These are phyloP conservation scores for Aspergillus tanneri DNA, from an alignment of 2,329 filamentous ascomycete genomes.

Conservation along the genomic window DNA sequence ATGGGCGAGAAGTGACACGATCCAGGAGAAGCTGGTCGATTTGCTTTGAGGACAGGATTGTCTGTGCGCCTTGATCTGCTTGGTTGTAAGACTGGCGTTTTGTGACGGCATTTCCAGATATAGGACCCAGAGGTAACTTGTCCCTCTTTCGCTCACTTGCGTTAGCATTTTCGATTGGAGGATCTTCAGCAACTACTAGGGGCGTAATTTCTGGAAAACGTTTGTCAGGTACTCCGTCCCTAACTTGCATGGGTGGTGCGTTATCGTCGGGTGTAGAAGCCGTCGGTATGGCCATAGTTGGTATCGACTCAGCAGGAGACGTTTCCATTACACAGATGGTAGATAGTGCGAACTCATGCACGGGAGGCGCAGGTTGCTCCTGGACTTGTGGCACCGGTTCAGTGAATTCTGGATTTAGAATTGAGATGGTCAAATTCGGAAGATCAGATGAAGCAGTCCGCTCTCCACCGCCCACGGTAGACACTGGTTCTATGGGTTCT, in stretches of 20 bases:
- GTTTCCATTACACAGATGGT: slow-evolving; percentile 47
- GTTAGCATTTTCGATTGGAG: slow-evolving; percentile 57
- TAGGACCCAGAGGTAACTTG: slow-evolving; percentile 59
- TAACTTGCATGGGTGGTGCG: slow-evolving; percentile 20
- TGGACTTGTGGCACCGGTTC: slow-evolving; percentile 33
- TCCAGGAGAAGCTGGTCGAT: slow-evolving; percentile 73
- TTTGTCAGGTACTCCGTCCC: slow-evolving; percentile 19
- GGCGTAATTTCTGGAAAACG: slow-evolving; percentile 33
- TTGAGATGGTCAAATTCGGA: slow-evolving; percentile 31
- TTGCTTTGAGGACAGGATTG: slow-evolving; percentile 74
- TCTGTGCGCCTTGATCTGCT: slow-evolving; percentile 75
- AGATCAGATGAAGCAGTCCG: slow-evolving; percentile 14
- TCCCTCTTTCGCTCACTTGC: slow-evolving; percentile 27
- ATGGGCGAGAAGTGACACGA: slow-evolving; percentile 42
- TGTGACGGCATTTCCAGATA: slow-evolving; percentile 57
- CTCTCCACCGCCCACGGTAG: slow-evolving; percentile 15
- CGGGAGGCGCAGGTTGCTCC: slow-evolving; percentile 26
- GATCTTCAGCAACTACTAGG: slow-evolving; percentile 62
- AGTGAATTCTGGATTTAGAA: slow-evolving; percentile 26
- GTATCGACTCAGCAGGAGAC: slow-evolving; percentile 43
- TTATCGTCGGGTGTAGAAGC: slow-evolving; percentile 26
- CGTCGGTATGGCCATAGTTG: slow-evolving; percentile 24
- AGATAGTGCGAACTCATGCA: slow-evolving; percentile 40
- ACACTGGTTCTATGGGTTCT: slow-evolving; percentile 19
- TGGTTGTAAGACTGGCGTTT: slow-evolving; percentile 43